Evolutionary conservation across 2,329 filamentous ascomycete species (phyloP).

Genomic region (Cordyceps cicadae): DNA sequence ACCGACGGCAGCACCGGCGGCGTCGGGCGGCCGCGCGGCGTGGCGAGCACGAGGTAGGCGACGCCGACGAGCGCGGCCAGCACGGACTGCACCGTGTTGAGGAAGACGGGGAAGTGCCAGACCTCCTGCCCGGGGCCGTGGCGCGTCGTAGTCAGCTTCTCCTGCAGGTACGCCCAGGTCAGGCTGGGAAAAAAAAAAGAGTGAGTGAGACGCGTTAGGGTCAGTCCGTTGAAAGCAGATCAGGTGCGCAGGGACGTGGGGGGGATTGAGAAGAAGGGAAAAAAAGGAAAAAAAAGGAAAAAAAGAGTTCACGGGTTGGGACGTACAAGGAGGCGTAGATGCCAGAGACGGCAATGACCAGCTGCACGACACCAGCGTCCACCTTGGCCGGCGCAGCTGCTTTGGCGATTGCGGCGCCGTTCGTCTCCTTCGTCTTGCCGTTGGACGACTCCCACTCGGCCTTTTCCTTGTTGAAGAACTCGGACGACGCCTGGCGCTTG

Average conservation of each 20-base stretch:
- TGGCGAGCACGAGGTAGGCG: slow-evolving; percentile 66
- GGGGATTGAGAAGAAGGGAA: too few relatives aligned
- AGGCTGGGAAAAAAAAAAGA: slow-evolving; percentile 61
- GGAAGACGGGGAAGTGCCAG: slow-evolving; percentile 89
- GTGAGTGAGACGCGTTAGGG: too few relatives aligned
- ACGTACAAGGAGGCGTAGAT: slow-evolving; percentile 94
- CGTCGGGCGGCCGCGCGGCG: slow-evolving; percentile 33
- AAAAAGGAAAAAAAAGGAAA: too few relatives aligned
- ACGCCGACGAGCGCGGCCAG: slow-evolving; percentile 79
- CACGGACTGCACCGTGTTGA: slow-evolving; percentile 90
- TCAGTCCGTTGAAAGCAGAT: too few relatives aligned
- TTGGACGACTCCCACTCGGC: slow-evolving; percentile 27
- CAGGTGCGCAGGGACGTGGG: too few relatives aligned
- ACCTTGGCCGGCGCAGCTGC: slow-evolving; percentile 24
- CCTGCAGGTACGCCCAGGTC: slow-evolving; percentile 93
- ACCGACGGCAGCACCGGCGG: slow-evolving; percentile 68
- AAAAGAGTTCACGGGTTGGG: too few relatives aligned
- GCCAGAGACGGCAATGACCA: slow-evolving; percentile 80
- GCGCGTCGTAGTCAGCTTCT: slow-evolving; percentile 88
- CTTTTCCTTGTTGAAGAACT: slow-evolving; percentile 48
- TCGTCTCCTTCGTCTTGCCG: slow-evolving; percentile 21
- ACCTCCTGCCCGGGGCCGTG: slow-evolving; percentile 68
- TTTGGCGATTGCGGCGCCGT: slow-evolving; percentile 19
- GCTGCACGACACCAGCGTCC: slow-evolving; percentile 61
- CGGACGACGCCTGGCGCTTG: slow-evolving; percentile 57